Evolutionary conservation across 1,139 yeast genomes (phyloP).

Genomic region (Ogataea hybrid): DNA sequence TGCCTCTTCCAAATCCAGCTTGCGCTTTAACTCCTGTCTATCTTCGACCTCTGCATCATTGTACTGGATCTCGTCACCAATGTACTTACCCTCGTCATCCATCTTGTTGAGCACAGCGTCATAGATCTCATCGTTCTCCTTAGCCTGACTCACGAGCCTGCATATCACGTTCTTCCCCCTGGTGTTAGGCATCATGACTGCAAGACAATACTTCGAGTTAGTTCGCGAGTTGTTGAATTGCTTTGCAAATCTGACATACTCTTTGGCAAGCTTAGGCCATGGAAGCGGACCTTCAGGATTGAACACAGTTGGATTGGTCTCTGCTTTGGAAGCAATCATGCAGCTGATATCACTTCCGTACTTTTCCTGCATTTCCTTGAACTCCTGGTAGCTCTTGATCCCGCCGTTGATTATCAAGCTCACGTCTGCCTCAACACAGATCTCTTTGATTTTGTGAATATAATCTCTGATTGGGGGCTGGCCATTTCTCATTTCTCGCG

Average conservation of each 20-base stretch:
- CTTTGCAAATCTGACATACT: conserved; percentile 55
- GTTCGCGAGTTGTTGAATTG: conserved; percentile 59
- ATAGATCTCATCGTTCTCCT: conserved; percentile 51
- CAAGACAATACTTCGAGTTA: conserved; percentile 77
- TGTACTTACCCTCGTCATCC: conserved; percentile 34
- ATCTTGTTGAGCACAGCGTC: conserved; percentile 33
- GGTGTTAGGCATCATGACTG: conserved; percentile 74
- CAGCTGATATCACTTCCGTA: conserved; percentile 69
- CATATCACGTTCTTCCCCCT: conserved; percentile 52
- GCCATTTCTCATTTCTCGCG: conserved; percentile 85
- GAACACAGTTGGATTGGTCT: conserved; percentile 80
- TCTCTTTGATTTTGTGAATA: conserved; percentile 56
- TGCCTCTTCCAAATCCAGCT: conserved; percentile 3
- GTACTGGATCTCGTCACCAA: conserved; percentile 1
- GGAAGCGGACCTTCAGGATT: conserved; percentile 42
- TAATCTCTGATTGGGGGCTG: conserved; percentile 73
- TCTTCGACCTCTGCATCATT: conserved; percentile 3
- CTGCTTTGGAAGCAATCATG: conserved; percentile 94
- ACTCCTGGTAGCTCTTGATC: conserved; percentile 55
- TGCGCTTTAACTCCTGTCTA: conserved; percentile 10
- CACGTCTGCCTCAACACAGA: conserved; percentile 63
- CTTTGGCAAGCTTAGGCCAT: conserved; percentile 55
- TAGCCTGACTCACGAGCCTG: conserved; percentile 55
- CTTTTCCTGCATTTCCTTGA: conserved; percentile 45
- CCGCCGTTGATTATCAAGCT: conserved; percentile 83